Evolutionary conservation across 768 basidiomycete species (phyloP).

Genomic region (Tricholomella constricta): DNA sequence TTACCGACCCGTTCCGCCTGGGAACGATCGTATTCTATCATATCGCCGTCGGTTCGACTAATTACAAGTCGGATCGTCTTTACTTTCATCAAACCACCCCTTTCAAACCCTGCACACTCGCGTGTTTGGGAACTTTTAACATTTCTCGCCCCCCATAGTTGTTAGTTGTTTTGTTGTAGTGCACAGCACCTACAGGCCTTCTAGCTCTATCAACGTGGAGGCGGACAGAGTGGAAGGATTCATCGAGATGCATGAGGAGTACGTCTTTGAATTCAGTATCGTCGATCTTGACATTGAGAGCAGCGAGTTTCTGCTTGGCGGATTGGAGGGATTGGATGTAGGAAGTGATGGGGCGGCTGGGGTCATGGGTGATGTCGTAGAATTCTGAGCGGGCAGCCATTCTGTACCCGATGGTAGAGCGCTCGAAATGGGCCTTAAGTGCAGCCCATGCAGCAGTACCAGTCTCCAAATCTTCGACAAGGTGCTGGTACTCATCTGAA

Average conservation of each 20-base stretch:
- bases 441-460: neutral
- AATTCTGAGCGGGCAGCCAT: neutral
- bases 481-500: slow-evolving; percentile 3
- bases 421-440: neutral
- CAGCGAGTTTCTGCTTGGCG: slow-evolving; percentile 9
- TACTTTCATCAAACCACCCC: too few species aligned
- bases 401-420: neutral
- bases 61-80: too few species aligned
- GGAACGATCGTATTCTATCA: too few species aligned
- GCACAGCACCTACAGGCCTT: too few species aligned
- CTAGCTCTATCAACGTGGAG: too few species aligned
- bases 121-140: too few species aligned
- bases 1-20: too few species aligned
- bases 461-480: too few species aligned
- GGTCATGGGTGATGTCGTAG: neutral
- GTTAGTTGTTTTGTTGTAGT: too few species aligned
- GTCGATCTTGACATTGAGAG: slow-evolving; percentile 10
- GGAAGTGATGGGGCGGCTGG: neutral
- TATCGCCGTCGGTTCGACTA: too few species aligned
- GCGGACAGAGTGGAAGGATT: slow-evolving; percentile 16
- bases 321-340: slow-evolving; percentile 7
- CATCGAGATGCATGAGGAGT: slow-evolving; percentile 21
- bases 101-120: too few species aligned
- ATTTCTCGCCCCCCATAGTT: too few species aligned
- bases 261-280: slow-evolving; percentile 21